These are phyloP conservation scores for Arthrinium puccinioides DNA, from an alignment of 2,329 filamentous ascomycete genomes.

Conservation along the genomic window DNA sequence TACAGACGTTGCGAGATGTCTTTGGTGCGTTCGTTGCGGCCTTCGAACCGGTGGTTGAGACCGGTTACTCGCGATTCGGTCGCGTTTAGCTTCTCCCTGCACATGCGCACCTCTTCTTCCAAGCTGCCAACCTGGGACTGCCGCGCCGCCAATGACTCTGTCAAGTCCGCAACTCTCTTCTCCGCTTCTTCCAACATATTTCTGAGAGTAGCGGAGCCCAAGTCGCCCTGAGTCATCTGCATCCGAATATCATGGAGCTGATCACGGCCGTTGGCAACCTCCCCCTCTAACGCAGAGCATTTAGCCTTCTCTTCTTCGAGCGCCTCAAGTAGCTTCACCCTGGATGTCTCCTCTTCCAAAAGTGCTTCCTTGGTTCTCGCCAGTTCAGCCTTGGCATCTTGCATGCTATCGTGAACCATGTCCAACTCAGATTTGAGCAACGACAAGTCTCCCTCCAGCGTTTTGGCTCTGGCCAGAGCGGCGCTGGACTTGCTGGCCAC, in stretches of 20 bases:
- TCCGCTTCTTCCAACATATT: constrained; percentile 72
- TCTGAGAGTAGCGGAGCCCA: constrained; percentile 70
- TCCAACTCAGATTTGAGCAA: constrained; percentile 59
- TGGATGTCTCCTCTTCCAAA: constrained; percentile 41
- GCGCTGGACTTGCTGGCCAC: constrained; percentile 52
- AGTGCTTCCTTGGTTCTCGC: constrained; percentile 45
- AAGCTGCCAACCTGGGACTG: constrained; percentile 69
- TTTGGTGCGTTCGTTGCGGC: constrained; percentile 65
- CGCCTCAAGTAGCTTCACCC: constrained; percentile 45
- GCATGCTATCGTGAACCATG: constrained; percentile 45
- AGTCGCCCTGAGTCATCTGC: constrained; percentile 76
- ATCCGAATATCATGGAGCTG: constrained; percentile 62
- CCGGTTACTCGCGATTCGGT: constrained; percentile 44
- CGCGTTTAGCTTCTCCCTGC: constrained; percentile 56
- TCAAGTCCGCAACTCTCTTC: constrained; percentile 57
- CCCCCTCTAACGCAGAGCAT: constrained; percentile 44
- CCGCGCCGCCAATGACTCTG: constrained; percentile 65
- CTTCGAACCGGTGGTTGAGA: constrained; percentile 53
- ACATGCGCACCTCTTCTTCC: constrained; percentile 65
- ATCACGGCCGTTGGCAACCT: constrained; percentile 56
- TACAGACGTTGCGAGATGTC: constrained; percentile 81
- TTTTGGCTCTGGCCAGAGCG: constrained; percentile 51
- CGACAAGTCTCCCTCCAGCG: constrained; percentile 50
- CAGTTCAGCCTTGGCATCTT: constrained; percentile 51
- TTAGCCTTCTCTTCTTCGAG: constrained; percentile 47